Evolutionary conservation across 192 early-diverging fungal species (phyloP), one percentile per base, ranked within the genome.

Genomic region (Phlyctochytrium planicorne): DNA sequence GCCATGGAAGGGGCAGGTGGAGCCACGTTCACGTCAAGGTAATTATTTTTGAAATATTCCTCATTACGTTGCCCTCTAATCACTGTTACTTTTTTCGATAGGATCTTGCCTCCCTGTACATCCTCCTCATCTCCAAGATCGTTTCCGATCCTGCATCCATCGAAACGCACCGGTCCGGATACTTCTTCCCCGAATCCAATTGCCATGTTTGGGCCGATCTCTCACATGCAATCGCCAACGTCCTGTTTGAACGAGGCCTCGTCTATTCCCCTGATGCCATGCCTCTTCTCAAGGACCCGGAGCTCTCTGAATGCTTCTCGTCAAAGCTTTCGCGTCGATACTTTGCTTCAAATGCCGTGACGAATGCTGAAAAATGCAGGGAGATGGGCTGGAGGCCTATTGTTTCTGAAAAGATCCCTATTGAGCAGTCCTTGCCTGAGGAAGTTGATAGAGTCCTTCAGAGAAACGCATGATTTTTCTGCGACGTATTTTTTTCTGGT

Each of bases 1-100:
- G 75, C 52, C n/a, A 65, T 2, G 75, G 75, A 2, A 17, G n/a
- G 25, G 62, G 66, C 16, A 36, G 37, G 34, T 75, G 73, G 73
- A 35, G 60, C 36, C 47, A 69, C 34, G 66, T 73, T 2, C 74
- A 75, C 47, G 60, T 75, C 10, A 47, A 47, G 40, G 40, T 47
- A 47, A 47, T 47, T 47, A 6, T 47, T 47, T 6, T 6, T 14
- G 40, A 20, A 14, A 47, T 20, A 6, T 47, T n/a, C n/a, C n/a
- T n/a, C n/a, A n/a, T n/a, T n/a, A n/a, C n/a, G n/a, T n/a, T n/a
- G n/a, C n/a, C n/a, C n/a, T n/a, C n/a, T n/a, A n/a, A n/a, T n/a
- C n/a, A n/a, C n/a, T 14, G 40, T 47, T 47, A 14, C 40, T 47
- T 14, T 14, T 47, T 6, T 20, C 6, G 6, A 14, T 20, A 47